Base-by-base conservation (phyloP, 2,329 filamentous ascomycete genomes). In the Epichloe coenophiala region DNA sequence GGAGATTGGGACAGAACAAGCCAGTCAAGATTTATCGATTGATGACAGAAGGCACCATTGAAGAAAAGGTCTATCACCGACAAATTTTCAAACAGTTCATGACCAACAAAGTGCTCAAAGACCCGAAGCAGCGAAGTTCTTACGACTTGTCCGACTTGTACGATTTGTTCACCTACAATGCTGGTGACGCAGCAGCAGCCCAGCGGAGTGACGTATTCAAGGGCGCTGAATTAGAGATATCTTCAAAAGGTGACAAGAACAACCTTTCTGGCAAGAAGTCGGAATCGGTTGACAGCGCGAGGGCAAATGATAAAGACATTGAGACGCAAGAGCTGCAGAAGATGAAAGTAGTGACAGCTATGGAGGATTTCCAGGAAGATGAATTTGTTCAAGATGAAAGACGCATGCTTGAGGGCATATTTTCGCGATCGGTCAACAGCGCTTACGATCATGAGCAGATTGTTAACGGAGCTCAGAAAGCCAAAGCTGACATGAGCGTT, bases 41-140 rank as follows among this genome's bases (percentile, higher is more conserved):
- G n/a, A 95, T 98, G 86, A 95, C 88, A 4, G 88, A 91, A 5
- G 93, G 93, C 1, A 98, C 94, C 0, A 98, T 98, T 21, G 93
- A 98, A 63, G 93, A 98, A 67, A 98, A 98, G 71, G 98, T 98
- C 33, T 98, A 97, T 56, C 91, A 98, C 65, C 85, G 94, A 15
- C 93, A 98, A 62, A 93, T 98, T 47, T 98, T 95, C 74, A 98
- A 98, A 67, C 91, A 97, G 59, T 96, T 97, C 62, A 75, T 98
- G 54, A 93, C 89, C 3, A 95, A 97, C 69, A 97, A 97, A 65
- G 90, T 98, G 6, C 68, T 98, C 47, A 90, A 86, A 58, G 91
- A 98, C 59, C 89, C 93, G 0, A 95, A 95, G 61, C 90, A 97
- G 65, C 82, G 88, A 21, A 88, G 93, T 56, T 89, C 85, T 0